phyloP scores from a whole-genome alignment of 1,284 basidiomycete genomes.

The Cutaneotrichosporon sp. region DNA sequence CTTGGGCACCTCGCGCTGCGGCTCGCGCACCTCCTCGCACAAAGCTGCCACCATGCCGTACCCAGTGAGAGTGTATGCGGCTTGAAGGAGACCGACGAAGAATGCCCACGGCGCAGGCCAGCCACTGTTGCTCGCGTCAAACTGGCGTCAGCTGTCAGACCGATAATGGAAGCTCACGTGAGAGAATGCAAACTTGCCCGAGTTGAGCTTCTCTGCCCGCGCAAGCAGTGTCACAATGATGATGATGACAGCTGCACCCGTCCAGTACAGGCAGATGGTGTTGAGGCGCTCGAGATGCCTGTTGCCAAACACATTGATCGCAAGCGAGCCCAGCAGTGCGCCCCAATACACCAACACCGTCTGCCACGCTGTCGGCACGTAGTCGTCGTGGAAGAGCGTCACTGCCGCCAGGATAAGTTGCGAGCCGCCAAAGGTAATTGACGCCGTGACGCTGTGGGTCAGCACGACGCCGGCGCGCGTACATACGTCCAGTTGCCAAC shows the following conservation, averaged over 20 bases:
- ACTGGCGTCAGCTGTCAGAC: constrained; percentile 5
- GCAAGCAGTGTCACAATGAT: constrained; percentile 50
- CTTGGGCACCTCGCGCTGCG: constrained; percentile 44
- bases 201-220: constrained; percentile 46
- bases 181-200: constrained; percentile 45
- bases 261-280: constrained; percentile 50
- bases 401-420: constrained; percentile 51
- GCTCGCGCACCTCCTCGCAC: constrained; percentile 48
- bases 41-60: constrained; percentile 49
- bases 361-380: constrained; percentile 48
- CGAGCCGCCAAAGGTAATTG: constrained; percentile 51
- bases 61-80: constrained; percentile 43
- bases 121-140: constrained; percentile 15
- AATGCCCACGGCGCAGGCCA: constrained; percentile 18
- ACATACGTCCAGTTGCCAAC: constrained; percentile 52
- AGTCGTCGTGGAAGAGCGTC: constrained; percentile 47
- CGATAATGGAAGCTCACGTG: constrained; percentile 23
- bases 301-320: constrained; percentile 47
- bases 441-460: constrained; percentile 44
- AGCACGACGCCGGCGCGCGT: neutral
- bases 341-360: constrained; percentile 50
- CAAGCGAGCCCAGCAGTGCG: constrained; percentile 42
- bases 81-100: constrained; percentile 29
- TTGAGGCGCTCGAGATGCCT: constrained; percentile 44
- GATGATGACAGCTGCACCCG: constrained; percentile 47